Base-by-base conservation (phyloP, 495 filamentous ascomycete genomes). In the Lasiosphaeria hispida region DNA sequence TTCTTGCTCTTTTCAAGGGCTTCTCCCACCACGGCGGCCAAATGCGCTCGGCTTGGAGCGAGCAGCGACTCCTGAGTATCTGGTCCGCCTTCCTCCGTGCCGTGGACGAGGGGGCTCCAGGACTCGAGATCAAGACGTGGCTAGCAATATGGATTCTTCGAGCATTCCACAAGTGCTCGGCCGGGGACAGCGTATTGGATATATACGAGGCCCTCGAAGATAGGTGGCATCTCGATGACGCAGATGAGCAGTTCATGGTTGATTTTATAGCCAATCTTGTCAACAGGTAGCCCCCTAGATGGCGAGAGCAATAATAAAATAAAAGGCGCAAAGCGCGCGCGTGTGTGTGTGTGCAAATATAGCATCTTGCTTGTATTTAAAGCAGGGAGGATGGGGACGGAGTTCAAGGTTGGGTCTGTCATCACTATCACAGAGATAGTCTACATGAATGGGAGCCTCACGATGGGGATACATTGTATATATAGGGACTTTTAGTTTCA, bases 11-110 rank as follows among this genome's bases (percentile, higher is more conserved):
- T 19, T 85, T 96, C 64, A 84, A 87, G 58, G 88, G 87, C 5
- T 96, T 96, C 68, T 75, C 77, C 44, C 67, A 68, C n/a, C 83
- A 92, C 67, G 91, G 90, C 14, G 81, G 83, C n/a, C 71, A 75
- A 23, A 51, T 64, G 7, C 80, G 83, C 59, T 83, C 82, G 10
- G 67, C 81, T 7, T 94, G 89, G 91, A 87, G 82, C 48, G 73
- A 75, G 14, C 71, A 77, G 59, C 76, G 78, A 39, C 76, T 92
- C 11, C 72, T 80, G 48, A 73, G 66, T 47, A 78, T 83, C 36
- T 81, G 71, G 67, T 50, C 63, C 1, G 73, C 79, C 4, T 71
- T 80, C 18, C 33, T 83, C 4, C 35, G 62, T 1, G 72, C 75
- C 5, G 44, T 80, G 6, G 80, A 80, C 34, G 63, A 67, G 10